phyloP scores from a whole-genome alignment of 495 filamentous ascomycete genomes.

The Penicillium flavigenum region DNA sequence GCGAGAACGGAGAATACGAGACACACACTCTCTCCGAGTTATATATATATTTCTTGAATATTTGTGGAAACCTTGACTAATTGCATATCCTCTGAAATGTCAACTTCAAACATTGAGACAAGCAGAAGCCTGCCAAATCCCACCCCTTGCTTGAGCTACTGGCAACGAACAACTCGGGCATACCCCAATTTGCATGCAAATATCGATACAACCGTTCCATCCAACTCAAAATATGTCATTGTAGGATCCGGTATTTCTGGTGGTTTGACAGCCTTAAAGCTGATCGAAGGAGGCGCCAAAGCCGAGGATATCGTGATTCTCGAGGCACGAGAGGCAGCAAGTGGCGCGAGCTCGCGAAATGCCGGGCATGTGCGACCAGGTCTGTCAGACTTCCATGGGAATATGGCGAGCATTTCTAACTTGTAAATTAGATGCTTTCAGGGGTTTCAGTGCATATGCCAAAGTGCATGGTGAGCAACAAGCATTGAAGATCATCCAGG shows the following conservation, averaged over 20 bases:
- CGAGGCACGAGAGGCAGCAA: conserved; percentile 35
- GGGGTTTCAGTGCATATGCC: conserved; percentile 34
- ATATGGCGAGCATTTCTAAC: background rate
- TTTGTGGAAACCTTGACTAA: background rate
- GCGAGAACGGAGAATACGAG: background rate
- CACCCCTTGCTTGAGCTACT: conserved; percentile 31
- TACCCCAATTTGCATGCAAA: conserved; percentile 29
- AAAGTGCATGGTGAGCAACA: conserved; percentile 33
- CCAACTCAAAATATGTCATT: conserved; percentile 24
- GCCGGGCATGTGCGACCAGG: conserved; percentile 37
- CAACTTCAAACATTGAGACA: background rate
- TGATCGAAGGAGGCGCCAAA: conserved; percentile 25
- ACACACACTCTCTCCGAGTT: background rate
- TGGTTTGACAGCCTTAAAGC: conserved; percentile 27
- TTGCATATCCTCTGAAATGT: background rate
- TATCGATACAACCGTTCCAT: conserved; percentile 11
- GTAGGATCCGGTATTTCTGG: conserved; percentile 35
- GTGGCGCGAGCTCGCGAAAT: conserved; percentile 35
- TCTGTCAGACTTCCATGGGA: conserved; percentile 3
- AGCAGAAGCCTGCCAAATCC: conserved; percentile 29
- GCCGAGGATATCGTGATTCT: conserved; percentile 31
- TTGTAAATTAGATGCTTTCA: conserved; percentile 28
- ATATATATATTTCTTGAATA: background rate
- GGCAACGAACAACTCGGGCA: conserved; percentile 36
- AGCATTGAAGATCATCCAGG: conserved; percentile 30